Percentiles rank a stretch among this genome's conserved stretches.
phyloP scores from a whole-genome alignment of 495 filamentous ascomycete genomes.

The Jackrogersella multiformis region DNA sequence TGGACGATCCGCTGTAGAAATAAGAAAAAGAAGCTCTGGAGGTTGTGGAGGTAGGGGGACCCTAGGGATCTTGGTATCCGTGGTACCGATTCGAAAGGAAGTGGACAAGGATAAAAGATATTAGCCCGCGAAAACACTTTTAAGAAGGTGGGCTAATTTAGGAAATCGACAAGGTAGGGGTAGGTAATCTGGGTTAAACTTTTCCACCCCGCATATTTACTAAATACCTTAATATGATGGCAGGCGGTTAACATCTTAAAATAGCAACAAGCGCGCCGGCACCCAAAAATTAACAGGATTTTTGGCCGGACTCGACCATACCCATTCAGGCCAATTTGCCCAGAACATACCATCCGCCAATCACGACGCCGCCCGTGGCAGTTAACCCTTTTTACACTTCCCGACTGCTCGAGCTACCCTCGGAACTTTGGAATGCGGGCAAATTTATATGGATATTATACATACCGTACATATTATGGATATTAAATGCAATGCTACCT shows the following conservation, averaged over 20 bases:
- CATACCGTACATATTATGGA: too few species aligned
- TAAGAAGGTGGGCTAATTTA: slow-evolving; percentile 40
- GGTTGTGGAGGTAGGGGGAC: not conserved
- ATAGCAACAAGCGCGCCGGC: slow-evolving; percentile 42
- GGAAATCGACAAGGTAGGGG: too few species aligned
- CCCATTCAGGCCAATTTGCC: slow-evolving; percentile 36
- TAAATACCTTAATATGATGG: not conserved
- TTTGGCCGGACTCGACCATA: slow-evolving; percentile 19
- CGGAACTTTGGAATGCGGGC: slow-evolving; percentile 21
- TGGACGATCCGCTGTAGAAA: slow-evolving; percentile 20
- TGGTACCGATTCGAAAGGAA: not conserved
- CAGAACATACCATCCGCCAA: slow-evolving; percentile 22
- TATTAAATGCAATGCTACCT: slow-evolving; percentile 21
- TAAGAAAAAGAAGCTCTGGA: slow-evolving; percentile 28
- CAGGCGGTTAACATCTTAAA: slow-evolving; percentile 34
- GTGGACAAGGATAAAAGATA: slow-evolving; percentile 12
- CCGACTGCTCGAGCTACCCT: slow-evolving; percentile 10
- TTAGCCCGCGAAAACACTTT: slow-evolving; percentile 18
- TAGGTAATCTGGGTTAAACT: slow-evolving; percentile 28
- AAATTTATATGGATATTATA: too few species aligned
- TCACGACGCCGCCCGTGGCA: slow-evolving; percentile 11
- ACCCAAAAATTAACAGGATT: slow-evolving; percentile 34
- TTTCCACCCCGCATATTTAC: not conserved
- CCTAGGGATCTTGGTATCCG: slow-evolving; percentile 38
- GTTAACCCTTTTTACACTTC: not conserved